These are phyloP conservation scores for Solanum hybrid DNA, from an alignment of 305 asterid genomes.

Conservation along the genomic window DNA sequence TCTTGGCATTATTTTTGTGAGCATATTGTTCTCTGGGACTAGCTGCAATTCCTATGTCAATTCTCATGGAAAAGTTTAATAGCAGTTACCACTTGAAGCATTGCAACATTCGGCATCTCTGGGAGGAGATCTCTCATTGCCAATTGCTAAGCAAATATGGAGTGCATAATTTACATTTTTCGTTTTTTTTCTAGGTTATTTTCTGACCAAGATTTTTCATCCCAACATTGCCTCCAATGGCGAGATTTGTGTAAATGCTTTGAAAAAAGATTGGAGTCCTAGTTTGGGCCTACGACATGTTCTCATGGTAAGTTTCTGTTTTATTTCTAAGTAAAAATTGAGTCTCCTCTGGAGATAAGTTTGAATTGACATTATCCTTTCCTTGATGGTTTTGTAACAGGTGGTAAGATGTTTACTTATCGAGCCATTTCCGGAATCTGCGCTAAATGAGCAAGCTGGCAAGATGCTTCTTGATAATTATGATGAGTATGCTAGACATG, in stretches of 20 bases:
- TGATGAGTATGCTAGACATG: constrained; percentile 86
- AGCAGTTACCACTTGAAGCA: not conserved
- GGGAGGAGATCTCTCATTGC: not conserved
- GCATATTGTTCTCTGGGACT: not conserved
- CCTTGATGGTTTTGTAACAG: constrained; percentile 24
- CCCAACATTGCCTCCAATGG: constrained; percentile 85
- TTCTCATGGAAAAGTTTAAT: not conserved
- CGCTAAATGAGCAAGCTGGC: constrained; percentile 95
- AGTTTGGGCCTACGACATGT: constrained; percentile 88
- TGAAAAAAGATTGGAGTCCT: constrained; percentile 95
- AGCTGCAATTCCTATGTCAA: not conserved
- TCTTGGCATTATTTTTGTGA: too few relatives aligned
- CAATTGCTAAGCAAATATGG: not conserved
- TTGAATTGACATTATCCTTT: not conserved
- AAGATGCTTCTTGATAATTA: constrained; percentile 91
- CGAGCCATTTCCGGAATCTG: constrained; percentile 99
- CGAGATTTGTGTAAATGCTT: constrained; percentile 90
- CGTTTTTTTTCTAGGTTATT: constrained; percentile 43
- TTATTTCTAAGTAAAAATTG: not conserved
- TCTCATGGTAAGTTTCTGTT: constrained; percentile 46
- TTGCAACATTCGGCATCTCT: not conserved
- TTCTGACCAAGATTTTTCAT: constrained; percentile 89
- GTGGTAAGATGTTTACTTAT: constrained; percentile 93
- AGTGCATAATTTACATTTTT: not conserved
- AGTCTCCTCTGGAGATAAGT: not conserved